Evolutionary conservation across 2,329 filamentous ascomycete species (phyloP), one percentile per base, ranked within the genome.

Genomic region (Lachnellula subtilissima): DNA sequence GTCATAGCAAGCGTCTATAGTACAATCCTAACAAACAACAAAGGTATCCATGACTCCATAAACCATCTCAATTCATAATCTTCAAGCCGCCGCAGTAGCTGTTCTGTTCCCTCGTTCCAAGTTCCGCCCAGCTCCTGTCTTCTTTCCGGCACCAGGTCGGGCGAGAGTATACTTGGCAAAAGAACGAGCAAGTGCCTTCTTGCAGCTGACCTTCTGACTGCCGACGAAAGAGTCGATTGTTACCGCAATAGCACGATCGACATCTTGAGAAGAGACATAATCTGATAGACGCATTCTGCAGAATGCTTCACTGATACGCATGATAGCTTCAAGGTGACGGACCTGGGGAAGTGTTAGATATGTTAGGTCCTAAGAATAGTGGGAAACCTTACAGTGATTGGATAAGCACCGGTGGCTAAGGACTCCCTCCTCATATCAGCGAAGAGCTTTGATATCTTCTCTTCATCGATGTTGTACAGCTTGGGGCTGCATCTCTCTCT

Each of bases 251-350:
- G 94, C 94, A 45, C 94, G 90, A 73, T 99, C 94, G 65, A 99
- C 96, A 69, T 99, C 94, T 57, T 88, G 83, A 1, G 88, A 76
- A 5, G 88, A 87, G 73, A 93, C 96, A 77, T 96, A 97, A 64
- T 99, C 94, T 0, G 89, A 94, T n/a, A 99, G 79, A 14, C 94
- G 88, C 94, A 99, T 99, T 69, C 96, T 93, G 74, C 89, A 95
- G 76, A 99, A 99, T 0, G 92, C 77, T 72, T 99, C 94, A 55
- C 86, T 87, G 69, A 96, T 96, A 69, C 94, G 90, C 76, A 99
- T 95, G 69, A 97, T 97, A 60, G 93, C 93, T 80, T 99, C 94
- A 36, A 99, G 79, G 76, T 99, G 94, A 78, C 94, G 92, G 62
- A 97, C 90, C 91, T 96, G 66, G 57, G 8, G 47, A 40, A 47